Conservation (phyloP, 2,329 filamentous ascomycete genomes). For the Plectosphaerella cucumerina region DNA sequence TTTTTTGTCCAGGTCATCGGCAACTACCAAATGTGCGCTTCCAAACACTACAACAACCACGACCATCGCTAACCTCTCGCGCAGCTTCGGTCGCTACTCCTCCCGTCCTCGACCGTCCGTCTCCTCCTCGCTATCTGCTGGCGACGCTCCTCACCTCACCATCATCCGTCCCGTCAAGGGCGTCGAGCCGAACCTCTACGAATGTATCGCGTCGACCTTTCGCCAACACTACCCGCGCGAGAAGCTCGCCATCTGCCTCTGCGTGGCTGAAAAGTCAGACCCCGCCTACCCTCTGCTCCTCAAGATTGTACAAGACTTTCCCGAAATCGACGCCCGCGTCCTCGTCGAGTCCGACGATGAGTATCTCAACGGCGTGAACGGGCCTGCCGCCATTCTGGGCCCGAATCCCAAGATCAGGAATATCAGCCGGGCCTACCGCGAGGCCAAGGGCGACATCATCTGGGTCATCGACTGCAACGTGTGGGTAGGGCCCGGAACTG, state of each 20-base stretch:
- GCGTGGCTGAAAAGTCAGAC: slow-evolving; percentile 70
- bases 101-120: slow-evolving; percentile 41
- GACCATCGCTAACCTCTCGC: background rate
- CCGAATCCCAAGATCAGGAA: slow-evolving; percentile 99
- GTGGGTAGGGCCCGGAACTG: slow-evolving; percentile 77
- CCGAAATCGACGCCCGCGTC: slow-evolving; percentile 64
- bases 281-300: slow-evolving; percentile 72
- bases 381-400: slow-evolving; percentile 59
- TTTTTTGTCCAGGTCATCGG: slow-evolving; percentile 53
- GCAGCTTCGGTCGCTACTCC: slow-evolving; percentile 50
- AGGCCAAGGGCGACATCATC: slow-evolving; percentile 80
- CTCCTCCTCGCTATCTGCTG: slow-evolving; percentile 43
- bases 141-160: slow-evolving; percentile 74
- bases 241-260: slow-evolving; percentile 77
- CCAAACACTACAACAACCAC: background rate
- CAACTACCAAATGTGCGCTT: slow-evolving; percentile 48
- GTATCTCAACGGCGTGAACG: slow-evolving; percentile 51
- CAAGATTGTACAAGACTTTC: slow-evolving; percentile 69
- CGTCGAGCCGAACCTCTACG: slow-evolving; percentile 83
- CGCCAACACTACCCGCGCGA: slow-evolving; percentile 73
- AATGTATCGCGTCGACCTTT: slow-evolving; percentile 85
- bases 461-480: slow-evolving; percentile 98
- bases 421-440: slow-evolving; percentile 87
- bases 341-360: slow-evolving; percentile 82
- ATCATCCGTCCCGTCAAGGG: slow-evolving; percentile 92